Percentiles rank a stretch among this genome's conserved stretches.
Conservation (phyloP, 2,329 filamentous ascomycete species). For the Fusarium caatingaense region DNA sequence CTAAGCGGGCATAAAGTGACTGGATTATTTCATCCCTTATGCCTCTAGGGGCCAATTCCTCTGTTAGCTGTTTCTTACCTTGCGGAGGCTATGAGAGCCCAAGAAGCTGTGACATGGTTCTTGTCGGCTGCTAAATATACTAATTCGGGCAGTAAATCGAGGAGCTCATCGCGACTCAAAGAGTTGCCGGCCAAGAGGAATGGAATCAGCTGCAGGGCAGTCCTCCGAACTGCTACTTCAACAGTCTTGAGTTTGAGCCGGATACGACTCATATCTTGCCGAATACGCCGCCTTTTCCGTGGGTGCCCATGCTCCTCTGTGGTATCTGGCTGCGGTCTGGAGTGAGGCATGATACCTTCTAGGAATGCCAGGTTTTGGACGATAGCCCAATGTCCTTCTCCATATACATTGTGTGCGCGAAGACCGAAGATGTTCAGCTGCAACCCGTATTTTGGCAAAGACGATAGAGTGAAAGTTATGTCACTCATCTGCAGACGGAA, state of each 20-base stretch:
- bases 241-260: constrained; percentile 60
- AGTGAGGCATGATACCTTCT: constrained; percentile 58
- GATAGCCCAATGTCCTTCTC: constrained; percentile 70
- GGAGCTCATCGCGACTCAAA: constrained; percentile 63
- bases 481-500: constrained; percentile 84
- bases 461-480: constrained; percentile 67
- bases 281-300: constrained; percentile 63
- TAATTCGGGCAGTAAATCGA: constrained; percentile 68
- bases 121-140: constrained; percentile 74
- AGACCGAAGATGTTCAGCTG: constrained; percentile 64
- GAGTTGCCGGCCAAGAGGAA: constrained; percentile 64
- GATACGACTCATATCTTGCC: constrained; percentile 58
- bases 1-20: too few species aligned
- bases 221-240: constrained; percentile 58
- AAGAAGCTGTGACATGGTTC: constrained; percentile 73
- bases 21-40: too few species aligned
- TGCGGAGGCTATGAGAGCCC: constrained; percentile 85
- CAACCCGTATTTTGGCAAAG: constrained; percentile 58
- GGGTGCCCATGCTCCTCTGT: constrained; percentile 58
- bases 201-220: constrained; percentile 67
- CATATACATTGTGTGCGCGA: constrained; percentile 62
- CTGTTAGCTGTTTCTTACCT: constrained; percentile 64
- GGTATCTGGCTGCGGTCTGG: constrained; percentile 40
- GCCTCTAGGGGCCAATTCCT: too few species aligned
- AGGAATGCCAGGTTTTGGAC: constrained; percentile 69